phyloP scores from a whole-genome alignment of 805 yeast species.

The Kluyveromyces starmeri region DNA sequence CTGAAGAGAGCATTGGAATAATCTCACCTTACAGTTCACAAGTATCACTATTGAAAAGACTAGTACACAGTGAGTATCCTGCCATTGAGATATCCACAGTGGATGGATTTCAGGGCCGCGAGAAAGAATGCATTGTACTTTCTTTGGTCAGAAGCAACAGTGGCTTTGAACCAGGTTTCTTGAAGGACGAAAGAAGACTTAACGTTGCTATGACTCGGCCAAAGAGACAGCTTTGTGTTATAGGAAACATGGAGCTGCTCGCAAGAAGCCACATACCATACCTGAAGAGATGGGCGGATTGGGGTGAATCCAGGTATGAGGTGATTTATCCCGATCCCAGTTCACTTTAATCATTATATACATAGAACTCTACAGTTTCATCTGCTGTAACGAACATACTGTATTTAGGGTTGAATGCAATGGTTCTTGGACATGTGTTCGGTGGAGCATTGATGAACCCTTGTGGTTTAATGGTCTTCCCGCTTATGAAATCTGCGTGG shows the following conservation, averaged over 20 bases:
- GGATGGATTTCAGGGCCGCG: slow-evolving; percentile 96
- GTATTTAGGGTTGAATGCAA: slow-evolving; percentile 35
- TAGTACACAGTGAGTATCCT: slow-evolving; percentile 33
- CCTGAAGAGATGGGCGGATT: slow-evolving; percentile 55
- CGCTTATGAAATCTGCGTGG: slow-evolving; percentile 26
- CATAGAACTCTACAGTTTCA: slow-evolving; percentile 30
- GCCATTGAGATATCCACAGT: slow-evolving; percentile 75
- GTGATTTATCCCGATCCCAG: slow-evolving; percentile 55
- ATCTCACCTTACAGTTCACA: slow-evolving; percentile 91
- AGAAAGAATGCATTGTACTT: slow-evolving; percentile 76
- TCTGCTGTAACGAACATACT: slow-evolving; percentile 32
- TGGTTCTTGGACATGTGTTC: slow-evolving; percentile 32
- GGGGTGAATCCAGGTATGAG: slow-evolving; percentile 61
- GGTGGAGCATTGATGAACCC: slow-evolving; percentile 26
- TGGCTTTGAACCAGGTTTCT: slow-evolving; percentile 64
- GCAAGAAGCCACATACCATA: slow-evolving; percentile 34
- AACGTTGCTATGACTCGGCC: slow-evolving; percentile 94
- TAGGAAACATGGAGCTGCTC: slow-evolving; percentile 79
- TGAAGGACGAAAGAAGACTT: slow-evolving; percentile 67
- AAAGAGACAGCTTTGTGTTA: slow-evolving; percentile 69
- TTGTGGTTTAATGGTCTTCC: slow-evolving; percentile 18
- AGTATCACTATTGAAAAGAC: slow-evolving; percentile 48
- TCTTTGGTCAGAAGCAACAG: slow-evolving; percentile 79
- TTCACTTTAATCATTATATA: slow-evolving; percentile 27
- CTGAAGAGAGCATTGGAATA: slow-evolving; percentile 58